phyloP scores from a whole-genome alignment of 108 stramenopile genomes.

The Stephanodiscus minutulus region DNA sequence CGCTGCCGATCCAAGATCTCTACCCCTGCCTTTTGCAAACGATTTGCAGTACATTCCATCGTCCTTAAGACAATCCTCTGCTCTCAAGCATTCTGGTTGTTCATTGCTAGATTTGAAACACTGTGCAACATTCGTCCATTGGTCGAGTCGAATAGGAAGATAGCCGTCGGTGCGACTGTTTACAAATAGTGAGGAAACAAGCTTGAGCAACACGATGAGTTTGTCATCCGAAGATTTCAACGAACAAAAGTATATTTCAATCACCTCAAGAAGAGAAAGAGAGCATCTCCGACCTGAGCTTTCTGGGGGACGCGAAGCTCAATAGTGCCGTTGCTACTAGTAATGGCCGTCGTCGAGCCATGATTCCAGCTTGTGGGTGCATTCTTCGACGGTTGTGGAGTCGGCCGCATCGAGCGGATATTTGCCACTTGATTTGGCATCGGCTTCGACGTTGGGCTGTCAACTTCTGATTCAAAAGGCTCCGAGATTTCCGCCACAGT shows the following conservation, averaged over 20 bases:
- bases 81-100: conserved; percentile 34
- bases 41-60: conserved; percentile 38
- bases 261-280: conserved; percentile 13
- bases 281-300: conserved; percentile 38
- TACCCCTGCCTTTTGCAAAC: conserved; percentile 17
- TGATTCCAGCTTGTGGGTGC: conserved; percentile 26
- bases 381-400: too few relatives aligned
- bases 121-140: conserved; percentile 34
- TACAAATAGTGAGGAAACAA: not conserved
- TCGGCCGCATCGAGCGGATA: too few relatives aligned
- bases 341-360: conserved; percentile 31
- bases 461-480: too few relatives aligned
- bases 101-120: conserved; percentile 45
- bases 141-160: conserved; percentile 27
- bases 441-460: too few relatives aligned
- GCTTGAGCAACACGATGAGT: too few relatives aligned
- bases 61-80: conserved; percentile 24
- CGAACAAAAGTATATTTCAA: not conserved
- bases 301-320: conserved; percentile 27
- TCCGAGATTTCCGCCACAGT: too few relatives aligned
- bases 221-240: not conserved
- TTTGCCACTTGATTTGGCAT: too few relatives aligned
- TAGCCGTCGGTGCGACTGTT: conserved; percentile 38
- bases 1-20: conserved; percentile 38
- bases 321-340: conserved; percentile 19